These are phyloP conservation scores for Trichophyton equinum DNA, from an alignment of 2,329 filamentous ascomycete genomes.

Conservation along the genomic window DNA sequence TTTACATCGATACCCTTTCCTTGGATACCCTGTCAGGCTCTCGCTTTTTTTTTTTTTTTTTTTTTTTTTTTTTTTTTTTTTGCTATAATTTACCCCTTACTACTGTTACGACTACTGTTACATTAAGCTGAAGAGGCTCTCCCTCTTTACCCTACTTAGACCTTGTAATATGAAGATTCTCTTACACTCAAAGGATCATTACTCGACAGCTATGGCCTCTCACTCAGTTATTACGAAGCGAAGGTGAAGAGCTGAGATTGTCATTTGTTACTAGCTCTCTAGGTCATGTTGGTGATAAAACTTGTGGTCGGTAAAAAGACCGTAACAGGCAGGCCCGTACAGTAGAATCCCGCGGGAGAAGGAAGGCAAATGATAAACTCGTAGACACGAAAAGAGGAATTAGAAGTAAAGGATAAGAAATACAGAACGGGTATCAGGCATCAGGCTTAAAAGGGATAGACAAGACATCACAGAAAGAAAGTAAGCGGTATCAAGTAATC, in stretches of 20 bases:
- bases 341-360: neutral
- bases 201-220: neutral
- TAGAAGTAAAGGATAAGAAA: neutral
- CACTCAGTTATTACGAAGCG: neutral
- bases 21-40: neutral
- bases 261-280: neutral
- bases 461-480: neutral
- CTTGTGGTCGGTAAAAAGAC: neutral
- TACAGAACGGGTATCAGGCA: neutral
- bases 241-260: neutral
- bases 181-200: neutral
- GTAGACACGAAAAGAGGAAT: neutral
- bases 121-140: neutral
- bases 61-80: too few species aligned
- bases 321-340: neutral
- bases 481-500: neutral
- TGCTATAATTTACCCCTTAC: neutral
- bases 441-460: neutral
- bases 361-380: neutral
- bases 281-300: neutral
- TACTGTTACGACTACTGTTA: neutral
- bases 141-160: neutral
- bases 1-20: neutral
- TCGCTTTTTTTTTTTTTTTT: too few species aligned
- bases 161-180: neutral